These are phyloP conservation scores for Mycena galopus DNA, from an alignment of 768 basidiomycete genomes.

Conservation along the genomic window DNA sequence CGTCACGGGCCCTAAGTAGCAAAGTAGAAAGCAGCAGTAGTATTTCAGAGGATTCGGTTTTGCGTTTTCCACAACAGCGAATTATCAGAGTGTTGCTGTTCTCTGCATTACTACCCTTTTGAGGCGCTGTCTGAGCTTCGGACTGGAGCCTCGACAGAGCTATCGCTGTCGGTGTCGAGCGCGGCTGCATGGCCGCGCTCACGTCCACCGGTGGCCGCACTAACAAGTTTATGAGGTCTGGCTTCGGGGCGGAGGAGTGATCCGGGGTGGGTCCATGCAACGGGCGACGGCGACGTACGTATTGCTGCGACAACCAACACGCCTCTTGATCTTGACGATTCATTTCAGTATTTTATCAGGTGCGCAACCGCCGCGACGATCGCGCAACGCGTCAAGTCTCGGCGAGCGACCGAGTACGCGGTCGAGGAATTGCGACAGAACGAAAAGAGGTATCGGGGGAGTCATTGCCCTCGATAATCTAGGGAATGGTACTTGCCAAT, in stretches of 20 bases:
- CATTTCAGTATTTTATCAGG: constrained; percentile 81
- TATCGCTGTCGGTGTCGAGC: too few species aligned
- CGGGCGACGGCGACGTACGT: constrained; percentile 87
- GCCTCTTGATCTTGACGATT: not conserved
- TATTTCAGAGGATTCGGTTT: too few species aligned
- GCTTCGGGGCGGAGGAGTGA: constrained; percentile 92
- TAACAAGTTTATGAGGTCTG: constrained; percentile 86
- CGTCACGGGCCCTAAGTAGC: too few species aligned
- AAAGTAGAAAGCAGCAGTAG: too few species aligned
- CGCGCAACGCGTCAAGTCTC: constrained; percentile 73
- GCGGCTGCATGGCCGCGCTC: constrained; percentile 78
- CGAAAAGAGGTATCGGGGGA: constrained; percentile 82
- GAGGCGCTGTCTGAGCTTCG: too few species aligned
- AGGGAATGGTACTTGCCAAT: constrained; percentile 69
- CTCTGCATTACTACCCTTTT: too few species aligned
- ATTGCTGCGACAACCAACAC: constrained; percentile 2
- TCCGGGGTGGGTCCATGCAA: constrained; percentile 59
- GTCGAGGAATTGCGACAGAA: constrained; percentile 69
- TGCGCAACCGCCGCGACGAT: constrained; percentile 75
- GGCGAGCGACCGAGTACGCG: constrained; percentile 65
- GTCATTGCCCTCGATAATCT: constrained; percentile 78
- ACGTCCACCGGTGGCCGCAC: constrained; percentile 89
- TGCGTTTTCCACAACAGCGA: too few species aligned
- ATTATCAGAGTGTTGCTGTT: too few species aligned
- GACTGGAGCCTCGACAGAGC: too few species aligned